A percentile compares a stretch with the other conserved stretches of the same genome.
phyloP scores from a whole-genome alignment of 306 rosid genomes.

The Lathyrus oleraceus region DNA sequence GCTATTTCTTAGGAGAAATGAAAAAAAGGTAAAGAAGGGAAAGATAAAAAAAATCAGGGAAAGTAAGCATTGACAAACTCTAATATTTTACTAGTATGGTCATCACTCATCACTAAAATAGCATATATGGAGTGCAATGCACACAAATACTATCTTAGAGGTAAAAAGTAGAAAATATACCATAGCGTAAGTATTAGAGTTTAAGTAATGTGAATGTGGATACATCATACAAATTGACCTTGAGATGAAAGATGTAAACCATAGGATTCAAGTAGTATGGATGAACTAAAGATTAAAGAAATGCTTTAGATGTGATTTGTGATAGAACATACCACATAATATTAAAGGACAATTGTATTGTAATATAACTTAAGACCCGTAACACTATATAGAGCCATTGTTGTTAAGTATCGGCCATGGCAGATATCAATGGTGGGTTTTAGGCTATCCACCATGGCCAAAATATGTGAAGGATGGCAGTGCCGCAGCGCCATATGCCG shows the following conservation, averaged over 20 bases:
- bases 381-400: no score
- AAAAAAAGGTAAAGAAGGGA: constrained; percentile 5
- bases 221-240: neutral
- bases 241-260: neutral
- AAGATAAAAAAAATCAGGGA: constrained; percentile 5
- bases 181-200: neutral
- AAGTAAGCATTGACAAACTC: neutral
- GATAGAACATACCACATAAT: neutral
- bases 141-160: neutral
- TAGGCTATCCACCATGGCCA: no score
- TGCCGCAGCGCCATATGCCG: no score
- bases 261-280: neutral
- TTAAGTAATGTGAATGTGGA: neutral
- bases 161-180: neutral
- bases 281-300: neutral
- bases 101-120: neutral
- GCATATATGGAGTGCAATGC: neutral
- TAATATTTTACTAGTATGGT: neutral
- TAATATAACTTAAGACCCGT: neutral
- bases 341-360: neutral
- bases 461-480: no score
- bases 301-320: neutral
- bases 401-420: no score
- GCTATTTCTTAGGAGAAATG: constrained; percentile 13
- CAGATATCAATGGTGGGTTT: no score